Evolutionary conservation across 805 yeast genomes (phyloP).

Genomic region (Candida odintsovae): DNA sequence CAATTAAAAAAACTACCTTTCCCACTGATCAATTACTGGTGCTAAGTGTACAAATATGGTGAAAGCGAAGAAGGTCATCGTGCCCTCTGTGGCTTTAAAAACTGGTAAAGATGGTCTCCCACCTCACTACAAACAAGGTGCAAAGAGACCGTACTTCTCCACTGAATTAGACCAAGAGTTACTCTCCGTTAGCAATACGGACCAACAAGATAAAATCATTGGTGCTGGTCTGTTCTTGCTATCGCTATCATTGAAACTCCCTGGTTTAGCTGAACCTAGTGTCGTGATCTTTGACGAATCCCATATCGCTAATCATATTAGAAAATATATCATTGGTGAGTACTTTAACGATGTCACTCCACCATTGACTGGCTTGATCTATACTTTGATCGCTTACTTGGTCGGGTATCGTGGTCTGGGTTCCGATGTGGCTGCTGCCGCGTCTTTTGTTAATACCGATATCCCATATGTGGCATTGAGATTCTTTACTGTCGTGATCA

Average conservation of each 20-base stretch:
- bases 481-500: conserved; percentile 47
- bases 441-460: conserved; percentile 7
- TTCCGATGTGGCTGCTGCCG: conserved; percentile 9
- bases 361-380: conserved; percentile 59
- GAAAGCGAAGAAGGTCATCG: conserved; percentile 6
- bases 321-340: conserved; percentile 46
- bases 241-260: conserved; percentile 26
- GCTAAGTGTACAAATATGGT: no score
- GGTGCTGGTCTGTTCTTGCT: conserved; percentile 17
- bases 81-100: neutral
- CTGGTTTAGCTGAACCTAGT: conserved; percentile 30
- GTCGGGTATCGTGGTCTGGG: conserved; percentile 45
- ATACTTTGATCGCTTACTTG: conserved; percentile 45
- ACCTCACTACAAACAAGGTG: conserved; percentile 29
- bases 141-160: conserved; percentile 26
- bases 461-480: conserved; percentile 55
- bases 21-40: neutral
- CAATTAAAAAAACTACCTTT: neutral
- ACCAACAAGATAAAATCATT: conserved; percentile 13
- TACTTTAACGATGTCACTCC: conserved; percentile 72
- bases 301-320: conserved; percentile 34
- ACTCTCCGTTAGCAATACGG: conserved; percentile 9
- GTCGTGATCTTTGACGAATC: conserved; percentile 45
- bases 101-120: conserved; percentile 9
- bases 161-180: conserved; percentile 19